Evolutionary conservation across 2,329 filamentous ascomycete species (phyloP).

Genomic region (Leptographium radiaticola): DNA sequence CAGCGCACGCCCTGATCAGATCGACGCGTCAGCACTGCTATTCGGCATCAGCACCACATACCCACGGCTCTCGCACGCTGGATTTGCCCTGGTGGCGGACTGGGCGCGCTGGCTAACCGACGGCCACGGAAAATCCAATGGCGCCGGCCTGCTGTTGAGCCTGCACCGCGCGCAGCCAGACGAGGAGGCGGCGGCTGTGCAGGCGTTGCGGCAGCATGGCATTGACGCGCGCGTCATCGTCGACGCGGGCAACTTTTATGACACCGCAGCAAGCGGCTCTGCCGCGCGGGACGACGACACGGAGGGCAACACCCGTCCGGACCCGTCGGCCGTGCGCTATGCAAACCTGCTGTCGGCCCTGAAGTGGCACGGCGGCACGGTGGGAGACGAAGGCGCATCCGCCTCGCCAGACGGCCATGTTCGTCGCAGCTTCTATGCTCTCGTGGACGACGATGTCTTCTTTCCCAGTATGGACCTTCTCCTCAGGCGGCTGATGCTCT

Average conservation of each 20-base stretch:
- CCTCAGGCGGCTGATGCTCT: slow-evolving; percentile 22
- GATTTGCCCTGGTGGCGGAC: slow-evolving; percentile 25
- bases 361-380: not conserved
- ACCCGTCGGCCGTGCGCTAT: slow-evolving; percentile 10
- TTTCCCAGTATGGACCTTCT: slow-evolving; percentile 28
- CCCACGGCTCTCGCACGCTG: slow-evolving; percentile 23
- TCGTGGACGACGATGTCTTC: slow-evolving; percentile 34
- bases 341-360: slow-evolving; percentile 4
- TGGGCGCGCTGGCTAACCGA: slow-evolving; percentile 34
- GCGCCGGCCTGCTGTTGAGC: slow-evolving; percentile 27
- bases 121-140: slow-evolving; percentile 25
- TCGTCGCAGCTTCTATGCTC: slow-evolving; percentile 21
- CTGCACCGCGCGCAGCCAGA: slow-evolving; percentile 24
- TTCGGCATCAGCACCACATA: slow-evolving; percentile 32
- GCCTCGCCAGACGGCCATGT: not conserved
- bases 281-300: not conserved
- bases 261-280: not conserved
- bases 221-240: slow-evolving; percentile 22
- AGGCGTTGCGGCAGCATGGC: slow-evolving; percentile 20
- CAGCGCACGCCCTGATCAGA: slow-evolving; percentile 17
- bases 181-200: slow-evolving; percentile 20
- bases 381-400: not conserved
- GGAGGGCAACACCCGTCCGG: not conserved
- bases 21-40: slow-evolving; percentile 25
- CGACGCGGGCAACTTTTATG: slow-evolving; percentile 11